Evolutionary conservation across 176 grass and related monocot genomes (phyloP).

Genomic region (Cenchrus fungigraminus): DNA sequence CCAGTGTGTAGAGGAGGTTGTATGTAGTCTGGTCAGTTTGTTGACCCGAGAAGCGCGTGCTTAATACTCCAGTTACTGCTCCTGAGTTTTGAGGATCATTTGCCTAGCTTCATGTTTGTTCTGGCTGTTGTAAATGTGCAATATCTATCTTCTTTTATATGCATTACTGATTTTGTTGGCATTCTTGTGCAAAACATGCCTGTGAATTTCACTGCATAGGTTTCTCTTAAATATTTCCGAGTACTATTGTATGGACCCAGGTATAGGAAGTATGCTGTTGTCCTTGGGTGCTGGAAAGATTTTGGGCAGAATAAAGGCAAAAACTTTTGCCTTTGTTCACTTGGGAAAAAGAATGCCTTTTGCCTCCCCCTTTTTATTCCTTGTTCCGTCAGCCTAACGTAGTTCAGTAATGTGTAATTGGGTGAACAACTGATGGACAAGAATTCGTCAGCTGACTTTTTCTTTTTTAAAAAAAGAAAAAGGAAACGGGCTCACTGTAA

Average conservation of each 20-base stretch:
- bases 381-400: not conserved
- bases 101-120: conserved; percentile 2
- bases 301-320: not conserved
- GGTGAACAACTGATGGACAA: too few species aligned
- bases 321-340: not conserved
- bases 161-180: not conserved
- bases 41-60: not conserved
- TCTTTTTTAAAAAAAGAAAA: too few species aligned
- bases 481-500: too few species aligned
- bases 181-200: not conserved
- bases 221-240: not conserved
- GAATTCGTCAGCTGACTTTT: too few species aligned
- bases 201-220: not conserved
- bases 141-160: not conserved
- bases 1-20: conserved; percentile 16
- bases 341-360: not conserved
- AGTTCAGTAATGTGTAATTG: too few species aligned
- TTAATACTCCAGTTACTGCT: not conserved
- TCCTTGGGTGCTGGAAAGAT: not conserved
- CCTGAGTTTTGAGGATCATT: not conserved
- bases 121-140: not conserved
- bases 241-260: not conserved
- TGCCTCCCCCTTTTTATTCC: too few species aligned
- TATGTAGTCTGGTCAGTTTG: conserved; percentile 36
- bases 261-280: not conserved